These are phyloP conservation scores for Pharus latifolius DNA, from an alignment of 176 grass and related monocot genomes.

Conservation along the genomic window DNA sequence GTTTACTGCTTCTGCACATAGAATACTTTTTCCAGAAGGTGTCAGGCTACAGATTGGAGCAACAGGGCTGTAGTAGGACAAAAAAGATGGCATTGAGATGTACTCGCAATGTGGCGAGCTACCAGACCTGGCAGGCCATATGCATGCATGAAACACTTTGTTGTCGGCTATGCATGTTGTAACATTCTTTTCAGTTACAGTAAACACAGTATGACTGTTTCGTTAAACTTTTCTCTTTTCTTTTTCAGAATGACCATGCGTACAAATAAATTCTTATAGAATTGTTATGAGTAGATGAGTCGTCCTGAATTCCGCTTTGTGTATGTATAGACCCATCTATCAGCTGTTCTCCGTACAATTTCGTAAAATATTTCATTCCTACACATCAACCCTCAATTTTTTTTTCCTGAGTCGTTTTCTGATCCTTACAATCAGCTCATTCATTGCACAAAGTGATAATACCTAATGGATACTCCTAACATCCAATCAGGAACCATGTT, in stretches of 20 bases:
- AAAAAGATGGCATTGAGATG: conserved; percentile 5
- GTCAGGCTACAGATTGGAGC: not conserved
- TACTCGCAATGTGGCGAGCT: not conserved
- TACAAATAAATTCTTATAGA: not conserved
- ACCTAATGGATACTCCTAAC: not conserved
- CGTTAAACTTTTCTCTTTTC: not conserved
- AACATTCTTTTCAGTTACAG: conserved; percentile 25
- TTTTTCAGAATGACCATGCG: not conserved
- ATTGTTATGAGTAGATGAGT: not conserved
- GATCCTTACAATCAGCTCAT: not conserved
- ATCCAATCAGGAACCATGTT: not conserved
- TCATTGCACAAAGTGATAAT: not conserved
- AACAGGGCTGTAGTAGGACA: conserved; percentile 14
- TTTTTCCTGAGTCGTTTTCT: not conserved
- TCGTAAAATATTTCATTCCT: not conserved
- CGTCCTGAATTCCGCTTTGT: not conserved
- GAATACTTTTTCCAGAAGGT: too few species aligned
- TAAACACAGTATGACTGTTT: not conserved
- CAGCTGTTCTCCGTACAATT: not conserved
- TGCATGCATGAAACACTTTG: not conserved
- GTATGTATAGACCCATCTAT: not conserved
- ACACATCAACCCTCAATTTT: not conserved
- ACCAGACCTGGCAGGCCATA: conserved; percentile 1
- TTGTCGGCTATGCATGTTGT: not conserved
- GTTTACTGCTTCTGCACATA: not conserved